Evolutionary conservation across 1,284 basidiomycete species (phyloP), one percentile per base, ranked within the genome.

Genomic region (Athelia sp.): DNA sequence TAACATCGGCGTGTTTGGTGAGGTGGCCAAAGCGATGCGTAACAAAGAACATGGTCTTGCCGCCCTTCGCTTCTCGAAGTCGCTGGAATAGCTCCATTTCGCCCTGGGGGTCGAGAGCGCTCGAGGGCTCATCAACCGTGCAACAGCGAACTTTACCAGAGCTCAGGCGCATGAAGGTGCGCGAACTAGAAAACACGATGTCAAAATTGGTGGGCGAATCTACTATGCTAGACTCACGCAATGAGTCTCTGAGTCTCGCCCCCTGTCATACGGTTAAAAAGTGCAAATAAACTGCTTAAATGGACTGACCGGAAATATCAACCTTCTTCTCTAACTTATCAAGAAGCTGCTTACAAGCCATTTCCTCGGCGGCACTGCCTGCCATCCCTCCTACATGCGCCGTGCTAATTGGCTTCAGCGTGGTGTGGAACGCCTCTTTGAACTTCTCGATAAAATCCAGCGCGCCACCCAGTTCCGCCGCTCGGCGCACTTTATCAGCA

Each of bases 221-320:
- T 22, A 8, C 15, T 49, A 47, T 14, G 46, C 11, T 43, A 15
- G n/a, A 65, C 76, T 51, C 55, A 77, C 76, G 70, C 71, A 11
- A 73, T 66, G 3, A 80, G 54, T 4, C 73, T 64, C 52, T 79
- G 77, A 47, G 60, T 66, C 56, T 78, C 73, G 1, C 73, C 75
- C 18, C 65, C 70, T 61, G 62, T 14, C 42, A 55, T 8, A 53
- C 40, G 15, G 62, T 49, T 49, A 34, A 48, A 49, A 19, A 26
- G 2, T 15, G 14, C 42, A n/a, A 22, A 31, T 2, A 13, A 15
- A 6, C 4, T 14, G 22, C 2, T 4, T 48, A 56, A 44, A 44
- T 22, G 19, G 38, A n/a, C 19, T 6, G 24, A 66, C 65, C 61
- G 18, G 65, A 67, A 8, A 66, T 57, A 17, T 55, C 51, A n/a